Evolutionary conservation across 176 grass and related monocot species (phyloP).

Genomic region (Poa annua): DNA sequence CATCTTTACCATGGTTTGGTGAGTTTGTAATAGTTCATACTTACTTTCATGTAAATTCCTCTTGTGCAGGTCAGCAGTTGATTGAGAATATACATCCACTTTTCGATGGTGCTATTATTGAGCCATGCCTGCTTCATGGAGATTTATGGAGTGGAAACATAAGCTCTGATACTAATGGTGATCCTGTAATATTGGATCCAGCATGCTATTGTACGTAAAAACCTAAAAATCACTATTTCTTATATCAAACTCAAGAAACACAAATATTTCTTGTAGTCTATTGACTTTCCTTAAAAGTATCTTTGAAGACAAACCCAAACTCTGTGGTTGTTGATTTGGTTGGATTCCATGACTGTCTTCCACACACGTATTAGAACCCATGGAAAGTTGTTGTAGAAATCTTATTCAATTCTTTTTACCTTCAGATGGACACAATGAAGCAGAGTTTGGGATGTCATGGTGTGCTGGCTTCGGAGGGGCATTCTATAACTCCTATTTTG

Average conservation of each 20-base stretch:
- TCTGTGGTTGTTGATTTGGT: not conserved
- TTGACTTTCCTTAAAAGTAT: not conserved
- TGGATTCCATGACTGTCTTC: not conserved
- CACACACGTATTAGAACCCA: not conserved
- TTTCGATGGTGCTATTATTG: constrained; percentile 68
- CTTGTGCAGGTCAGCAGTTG: constrained; percentile 62
- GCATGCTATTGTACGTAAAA: constrained; percentile 86
- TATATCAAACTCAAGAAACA: not conserved
- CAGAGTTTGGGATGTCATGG: constrained; percentile 99
- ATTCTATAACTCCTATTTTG: constrained; percentile 90
- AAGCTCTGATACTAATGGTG: constrained; percentile 70
- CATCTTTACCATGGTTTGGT: not conserved
- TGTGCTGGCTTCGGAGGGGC: constrained; percentile 88
- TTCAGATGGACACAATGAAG: constrained; percentile 91
- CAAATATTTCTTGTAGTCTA: not conserved
- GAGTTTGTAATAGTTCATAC: not conserved
- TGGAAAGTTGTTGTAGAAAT: not conserved
- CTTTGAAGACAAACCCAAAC: not conserved
- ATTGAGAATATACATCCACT: constrained; percentile 67
- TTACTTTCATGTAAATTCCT: not conserved
- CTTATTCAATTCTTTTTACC: not conserved
- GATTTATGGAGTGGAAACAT: constrained; percentile 98
- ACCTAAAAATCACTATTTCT: not conserved
- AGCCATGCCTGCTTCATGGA: constrained; percentile 91
- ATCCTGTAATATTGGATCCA: constrained; percentile 93